Evolutionary conservation across 257 asterid species (phyloP).

Genomic region (Fraxinus americana): DNA sequence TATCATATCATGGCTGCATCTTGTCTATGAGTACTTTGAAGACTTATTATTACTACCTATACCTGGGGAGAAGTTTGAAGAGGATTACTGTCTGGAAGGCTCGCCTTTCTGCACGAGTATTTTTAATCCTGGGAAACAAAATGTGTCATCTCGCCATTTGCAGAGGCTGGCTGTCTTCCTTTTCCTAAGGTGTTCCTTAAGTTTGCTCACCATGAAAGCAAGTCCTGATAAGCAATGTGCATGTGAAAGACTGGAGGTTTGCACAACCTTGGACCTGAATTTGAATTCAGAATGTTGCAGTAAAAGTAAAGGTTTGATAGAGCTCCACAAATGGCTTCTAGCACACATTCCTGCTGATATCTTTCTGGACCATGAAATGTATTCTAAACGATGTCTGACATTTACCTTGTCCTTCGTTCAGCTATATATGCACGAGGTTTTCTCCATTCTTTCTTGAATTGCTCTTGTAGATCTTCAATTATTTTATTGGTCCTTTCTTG

Average conservation of each 20-base stretch:
- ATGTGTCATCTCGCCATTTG: constrained; percentile 48
- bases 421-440: constrained; percentile 90
- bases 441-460: constrained; percentile 22
- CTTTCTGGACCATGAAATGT: constrained; percentile 40
- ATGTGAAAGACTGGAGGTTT: constrained; percentile 27
- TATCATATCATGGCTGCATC: constrained; percentile 57
- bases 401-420: constrained; percentile 70
- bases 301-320: constrained; percentile 43
- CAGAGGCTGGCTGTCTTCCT: constrained; percentile 73
- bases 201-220: constrained; percentile 38
- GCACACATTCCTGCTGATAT: constrained; percentile 53
- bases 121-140: constrained; percentile 38
- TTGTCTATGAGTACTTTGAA: constrained; percentile 64
- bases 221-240: constrained; percentile 28
- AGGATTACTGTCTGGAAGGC: constrained; percentile 57
- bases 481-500: constrained; percentile 1
- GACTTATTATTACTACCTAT: constrained; percentile 62
- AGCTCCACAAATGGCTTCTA: constrained; percentile 72
- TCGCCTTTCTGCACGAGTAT: constrained; percentile 68
- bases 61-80: constrained; percentile 36
- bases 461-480: background rate
- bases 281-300: constrained; percentile 32
- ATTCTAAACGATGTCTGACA: constrained; percentile 43
- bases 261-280: constrained; percentile 32
- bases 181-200: constrained; percentile 68